Evolutionary conservation across 1,139 yeast species (phyloP), one percentile per base, ranked within the genome.

Genomic region (Protomyces macrosporus): DNA sequence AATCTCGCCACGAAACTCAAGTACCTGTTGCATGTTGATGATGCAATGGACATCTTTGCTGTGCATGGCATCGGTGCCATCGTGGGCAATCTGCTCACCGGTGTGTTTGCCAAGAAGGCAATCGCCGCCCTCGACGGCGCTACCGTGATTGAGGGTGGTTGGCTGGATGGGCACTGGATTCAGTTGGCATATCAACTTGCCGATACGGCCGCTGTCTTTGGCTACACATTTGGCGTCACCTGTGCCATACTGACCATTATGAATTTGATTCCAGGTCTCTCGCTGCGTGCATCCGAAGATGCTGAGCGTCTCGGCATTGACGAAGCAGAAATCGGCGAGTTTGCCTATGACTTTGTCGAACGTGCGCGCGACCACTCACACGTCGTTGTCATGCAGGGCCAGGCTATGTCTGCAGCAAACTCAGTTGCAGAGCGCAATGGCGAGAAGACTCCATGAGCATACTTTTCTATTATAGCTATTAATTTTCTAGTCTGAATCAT

Each of bases 291-390:
- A 75, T 83, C 85, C 69, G 90, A 88, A 73, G 97, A 91, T 70
- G 97, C 90, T 73, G 98, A 93, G 78, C 83, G 86, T 70, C 73
- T 85, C 70, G 98, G 98, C 69, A 88, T 95, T 58, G 98, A 91
- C 76, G 80, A 85, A 33, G 96, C 90, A 75, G 97, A 93, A 77
- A 89, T 93, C 70, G 98, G 98, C 62, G 98, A 93, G 76, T 93
- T 91, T 77, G 98, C 98, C 23, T 93, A 93, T 75, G 98, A 93
- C 77, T 93, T 90, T 73, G 97, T 93, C 65, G 98, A 93, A 78
- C 95, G 91, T 35, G 84, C 97, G 76, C 84, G 98, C 74, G 96
- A 91, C 62, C 45, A 52, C 33, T 48, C 61, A 10, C 61, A 57
- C 39, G 61, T 42, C 32, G 48, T 42, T 10, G 48, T 42, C 30